phyloP scores from a whole-genome alignment of 2,329 filamentous ascomycete genomes.

The Trichophyton mentagrophytes region DNA sequence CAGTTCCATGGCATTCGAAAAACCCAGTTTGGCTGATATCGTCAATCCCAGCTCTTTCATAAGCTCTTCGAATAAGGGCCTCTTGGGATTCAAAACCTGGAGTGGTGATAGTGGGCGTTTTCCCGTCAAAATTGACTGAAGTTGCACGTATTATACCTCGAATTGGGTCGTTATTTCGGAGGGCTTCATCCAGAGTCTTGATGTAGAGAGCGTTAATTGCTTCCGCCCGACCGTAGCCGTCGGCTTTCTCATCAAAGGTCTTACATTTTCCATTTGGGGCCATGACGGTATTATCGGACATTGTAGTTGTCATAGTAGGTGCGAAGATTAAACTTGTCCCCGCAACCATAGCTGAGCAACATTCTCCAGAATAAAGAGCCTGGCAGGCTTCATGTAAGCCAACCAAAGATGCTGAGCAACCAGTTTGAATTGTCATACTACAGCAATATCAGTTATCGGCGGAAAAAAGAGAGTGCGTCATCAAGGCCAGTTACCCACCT shows the following conservation, averaged over 20 bases:
- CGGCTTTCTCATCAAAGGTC: slow-evolving; percentile 22
- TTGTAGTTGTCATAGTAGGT: slow-evolving; percentile 4
- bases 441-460: not conserved
- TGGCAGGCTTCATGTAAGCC: slow-evolving; percentile 8
- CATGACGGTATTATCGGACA: slow-evolving; percentile 28
- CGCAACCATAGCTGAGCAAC: not conserved
- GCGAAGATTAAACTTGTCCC: not conserved
- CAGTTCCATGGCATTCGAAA: slow-evolving; percentile 23
- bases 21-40: slow-evolving; percentile 4
- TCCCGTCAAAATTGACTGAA: slow-evolving; percentile 21
- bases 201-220: slow-evolving; percentile 24
- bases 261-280: slow-evolving; percentile 23
- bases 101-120: slow-evolving; percentile 13
- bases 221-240: slow-evolving; percentile 27
- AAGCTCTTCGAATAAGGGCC: slow-evolving; percentile 22
- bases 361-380: slow-evolving; percentile 13
- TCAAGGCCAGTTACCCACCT: slow-evolving; percentile 7
- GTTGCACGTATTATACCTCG: slow-evolving; percentile 23
- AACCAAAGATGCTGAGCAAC: slow-evolving; percentile 7
- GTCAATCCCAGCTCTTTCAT: slow-evolving; percentile 19
- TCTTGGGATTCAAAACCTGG: slow-evolving; percentile 17
- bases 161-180: slow-evolving; percentile 25
- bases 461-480: not conserved
- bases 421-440: slow-evolving; percentile 9
- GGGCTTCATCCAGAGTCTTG: slow-evolving; percentile 20